A percentile compares a stretch with the other conserved stretches of the same genome.
Conservation (phyloP, 768 basidiomycete genomes). For the Mycena olivaceomarginata region DNA sequence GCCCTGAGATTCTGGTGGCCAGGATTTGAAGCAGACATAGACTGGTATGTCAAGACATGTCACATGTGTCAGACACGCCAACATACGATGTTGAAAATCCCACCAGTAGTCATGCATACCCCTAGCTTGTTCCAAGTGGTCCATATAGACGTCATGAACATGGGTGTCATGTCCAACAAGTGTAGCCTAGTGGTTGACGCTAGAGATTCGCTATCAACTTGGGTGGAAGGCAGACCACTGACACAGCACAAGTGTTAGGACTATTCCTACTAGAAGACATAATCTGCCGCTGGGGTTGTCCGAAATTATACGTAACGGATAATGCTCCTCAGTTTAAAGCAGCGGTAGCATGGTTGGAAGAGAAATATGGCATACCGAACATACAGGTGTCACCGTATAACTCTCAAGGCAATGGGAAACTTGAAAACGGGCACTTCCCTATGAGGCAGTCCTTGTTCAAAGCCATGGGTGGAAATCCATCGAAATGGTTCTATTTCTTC, state of each 20-base stretch:
- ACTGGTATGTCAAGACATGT: too few species aligned
- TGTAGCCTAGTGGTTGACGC: neutral
- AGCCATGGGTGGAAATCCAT: neutral
- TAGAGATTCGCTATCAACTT: too few species aligned
- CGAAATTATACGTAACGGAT: neutral
- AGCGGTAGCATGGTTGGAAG: neutral
- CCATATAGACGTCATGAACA: slow-evolving; percentile 16
- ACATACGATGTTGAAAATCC: too few species aligned
- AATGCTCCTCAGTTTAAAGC: neutral
- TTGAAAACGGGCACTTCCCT: too few species aligned
- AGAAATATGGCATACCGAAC: neutral
- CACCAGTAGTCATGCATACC: neutral
- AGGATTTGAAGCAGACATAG: too few species aligned
- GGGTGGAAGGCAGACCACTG: neutral
- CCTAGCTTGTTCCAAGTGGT: slow-evolving; percentile 16
- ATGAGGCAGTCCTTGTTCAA: too few species aligned
- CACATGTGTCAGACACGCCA: too few species aligned
- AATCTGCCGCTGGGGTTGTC: neutral
- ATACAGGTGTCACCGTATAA: neutral
- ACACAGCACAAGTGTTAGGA: neutral
- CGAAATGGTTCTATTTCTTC: too few species aligned
- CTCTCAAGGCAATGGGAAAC: too few species aligned
- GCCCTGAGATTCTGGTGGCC: too few species aligned
- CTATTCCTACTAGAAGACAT: neutral
- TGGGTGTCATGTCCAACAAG: slow-evolving; percentile 7